Evolutionary conservation across 192 early-diverging fungal genomes (phyloP).

Genomic region (Helicostylum pulchrum): DNA sequence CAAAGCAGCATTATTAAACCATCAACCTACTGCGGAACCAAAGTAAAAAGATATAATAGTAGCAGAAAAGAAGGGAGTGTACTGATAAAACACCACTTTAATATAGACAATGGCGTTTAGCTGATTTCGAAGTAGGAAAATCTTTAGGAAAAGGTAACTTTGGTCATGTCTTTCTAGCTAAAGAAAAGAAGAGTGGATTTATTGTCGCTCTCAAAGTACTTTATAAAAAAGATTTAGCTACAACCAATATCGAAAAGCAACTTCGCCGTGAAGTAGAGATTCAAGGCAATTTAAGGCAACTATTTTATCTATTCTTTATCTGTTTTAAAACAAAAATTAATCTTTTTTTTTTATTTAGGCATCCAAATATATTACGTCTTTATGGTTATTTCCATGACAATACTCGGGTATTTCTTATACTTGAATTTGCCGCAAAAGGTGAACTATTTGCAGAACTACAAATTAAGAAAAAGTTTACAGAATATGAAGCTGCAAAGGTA

Average conservation of each 20-base stretch:
- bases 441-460: slow-evolving; percentile 87
- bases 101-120: slow-evolving; percentile 46
- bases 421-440: slow-evolving; percentile 94
- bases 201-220: slow-evolving; percentile 92
- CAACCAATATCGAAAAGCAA: slow-evolving; percentile 80
- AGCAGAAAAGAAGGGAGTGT: neutral
- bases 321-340: neutral
- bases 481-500: slow-evolving; percentile 73
- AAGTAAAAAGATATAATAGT: neutral
- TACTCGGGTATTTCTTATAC: slow-evolving; percentile 87
- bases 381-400: slow-evolving; percentile 96
- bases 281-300: slow-evolving; percentile 81
- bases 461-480: slow-evolving; percentile 67
- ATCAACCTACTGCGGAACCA: neutral
- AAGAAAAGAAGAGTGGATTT: slow-evolving; percentile 81
- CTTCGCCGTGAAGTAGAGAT: slow-evolving; percentile 95
- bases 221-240: slow-evolving; percentile 78
- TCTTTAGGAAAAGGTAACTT: slow-evolving; percentile 95
- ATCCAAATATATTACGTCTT: slow-evolving; percentile 90
- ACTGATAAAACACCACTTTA: no score
- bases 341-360: slow-evolving; percentile 46
- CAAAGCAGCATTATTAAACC: neutral
- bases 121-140: slow-evolving; percentile 91
- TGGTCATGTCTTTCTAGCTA: slow-evolving; percentile 89
- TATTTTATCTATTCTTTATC: neutral